phyloP scores from a whole-genome alignment of 768 basidiomycete species.

The Termitomyces sp. region DNA sequence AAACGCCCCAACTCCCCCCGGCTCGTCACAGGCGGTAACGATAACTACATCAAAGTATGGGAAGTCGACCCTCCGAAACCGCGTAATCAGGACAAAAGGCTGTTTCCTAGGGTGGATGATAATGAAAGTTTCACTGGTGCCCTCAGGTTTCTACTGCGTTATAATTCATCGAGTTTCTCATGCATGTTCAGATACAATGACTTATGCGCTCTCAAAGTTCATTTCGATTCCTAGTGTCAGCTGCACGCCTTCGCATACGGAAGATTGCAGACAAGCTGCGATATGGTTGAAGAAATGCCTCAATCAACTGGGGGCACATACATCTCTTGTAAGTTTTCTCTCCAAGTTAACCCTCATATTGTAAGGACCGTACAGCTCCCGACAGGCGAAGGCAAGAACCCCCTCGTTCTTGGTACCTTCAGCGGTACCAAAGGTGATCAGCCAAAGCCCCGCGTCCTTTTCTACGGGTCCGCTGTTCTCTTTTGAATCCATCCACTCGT shows the following conservation, averaged over 20 bases:
- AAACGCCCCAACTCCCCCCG: conserved; percentile 26
- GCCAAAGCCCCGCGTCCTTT: conserved; percentile 70
- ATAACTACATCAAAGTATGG: conserved; percentile 83
- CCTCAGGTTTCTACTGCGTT: neutral
- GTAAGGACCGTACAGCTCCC: conserved; percentile 75
- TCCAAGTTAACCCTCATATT: neutral
- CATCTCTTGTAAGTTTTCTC: conserved; percentile 51
- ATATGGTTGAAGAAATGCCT: conserved; percentile 90
- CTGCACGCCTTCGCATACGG: conserved; percentile 54
- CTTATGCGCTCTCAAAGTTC: conserved; percentile 79
- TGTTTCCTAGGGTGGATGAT: neutral
- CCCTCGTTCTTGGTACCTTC: conserved; percentile 88
- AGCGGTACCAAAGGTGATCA: conserved; percentile 55
- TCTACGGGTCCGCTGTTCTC: conserved; percentile 66
- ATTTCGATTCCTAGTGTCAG: conserved; percentile 87
- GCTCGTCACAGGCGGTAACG: conserved; percentile 80
- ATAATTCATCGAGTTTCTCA: neutral
- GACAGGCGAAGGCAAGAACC: conserved; percentile 72
- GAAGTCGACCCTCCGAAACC: conserved; percentile 32
- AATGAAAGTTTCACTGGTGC: conserved; percentile 8
- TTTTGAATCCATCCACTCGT: neutral
- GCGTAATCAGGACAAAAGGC: conserved; percentile 12
- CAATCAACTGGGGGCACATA: conserved; percentile 80
- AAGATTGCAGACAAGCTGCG: conserved; percentile 91
- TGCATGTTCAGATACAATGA: conserved; percentile 52